Percentiles rank a stretch among this genome's conserved stretches.
These are phyloP conservation scores for Pneumocystis carinii DNA, from an alignment of 1,139 yeast species.

Conservation along the genomic window DNA sequence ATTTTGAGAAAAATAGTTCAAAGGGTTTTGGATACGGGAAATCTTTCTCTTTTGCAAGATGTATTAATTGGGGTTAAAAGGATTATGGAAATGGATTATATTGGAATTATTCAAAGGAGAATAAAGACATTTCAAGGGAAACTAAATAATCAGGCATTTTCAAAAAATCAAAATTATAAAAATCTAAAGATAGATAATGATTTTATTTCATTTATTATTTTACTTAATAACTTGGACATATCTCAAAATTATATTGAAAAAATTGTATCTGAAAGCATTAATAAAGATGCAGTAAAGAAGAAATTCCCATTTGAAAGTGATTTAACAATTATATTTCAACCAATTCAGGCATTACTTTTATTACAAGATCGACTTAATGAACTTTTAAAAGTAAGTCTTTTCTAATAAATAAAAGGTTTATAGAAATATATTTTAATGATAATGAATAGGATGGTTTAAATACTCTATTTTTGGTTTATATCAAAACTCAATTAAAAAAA, in stretches of 20 bases:
- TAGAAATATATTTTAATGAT: conserved; percentile 1
- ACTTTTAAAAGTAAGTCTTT: conserved; percentile 5
- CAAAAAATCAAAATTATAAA: neutral
- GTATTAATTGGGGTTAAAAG: conserved; percentile 12
- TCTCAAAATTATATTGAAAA: conserved; percentile 12
- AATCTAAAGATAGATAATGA: conserved; percentile 6
- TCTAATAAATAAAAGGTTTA: conserved; percentile 4
- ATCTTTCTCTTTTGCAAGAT: conserved; percentile 6
- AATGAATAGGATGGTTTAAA: conserved; percentile 8
- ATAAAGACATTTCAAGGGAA: conserved; percentile 14
- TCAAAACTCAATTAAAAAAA: neutral
- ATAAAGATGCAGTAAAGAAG: conserved; percentile 3
- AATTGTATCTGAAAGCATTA: conserved; percentile 8
- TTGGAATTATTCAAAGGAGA: conserved; percentile 15
- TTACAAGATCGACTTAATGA: conserved; percentile 8
- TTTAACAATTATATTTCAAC: conserved; percentile 3
- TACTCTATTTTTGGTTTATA: conserved; percentile 5
- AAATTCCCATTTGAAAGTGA: conserved; percentile 10
- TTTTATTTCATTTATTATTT: conserved; percentile 16
- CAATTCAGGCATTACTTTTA: conserved; percentile 6
- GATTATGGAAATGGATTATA: conserved; percentile 13
- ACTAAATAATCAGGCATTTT: conserved; percentile 3
- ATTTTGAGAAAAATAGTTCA: conserved; percentile 52
- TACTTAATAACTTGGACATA: conserved; percentile 27
- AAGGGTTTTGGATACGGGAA: conserved; percentile 12